Conservation (phyloP, 1,284 basidiomycete genomes). For the Tylopilus orsonianus region DNA sequence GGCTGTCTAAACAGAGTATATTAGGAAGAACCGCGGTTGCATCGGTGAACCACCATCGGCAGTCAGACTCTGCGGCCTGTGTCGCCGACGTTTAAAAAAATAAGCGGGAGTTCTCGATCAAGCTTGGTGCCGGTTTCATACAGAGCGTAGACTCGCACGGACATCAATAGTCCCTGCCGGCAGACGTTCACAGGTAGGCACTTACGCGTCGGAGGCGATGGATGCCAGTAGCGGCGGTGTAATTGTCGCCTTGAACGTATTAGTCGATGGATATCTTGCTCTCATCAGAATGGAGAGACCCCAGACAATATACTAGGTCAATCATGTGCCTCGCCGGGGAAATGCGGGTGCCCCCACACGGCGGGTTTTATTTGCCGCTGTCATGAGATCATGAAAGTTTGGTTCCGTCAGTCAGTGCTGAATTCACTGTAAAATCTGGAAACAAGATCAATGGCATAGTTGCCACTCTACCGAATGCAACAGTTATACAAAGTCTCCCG, state of each 20-base stretch:
- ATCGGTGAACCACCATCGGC: slow-evolving; percentile 1
- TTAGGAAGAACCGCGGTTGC: not conserved
- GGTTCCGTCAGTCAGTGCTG: too few relatives aligned
- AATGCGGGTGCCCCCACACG: too few relatives aligned
- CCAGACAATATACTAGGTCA: not conserved
- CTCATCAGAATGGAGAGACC: too few relatives aligned
- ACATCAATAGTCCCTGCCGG: not conserved
- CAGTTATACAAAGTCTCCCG: slow-evolving; percentile 29
- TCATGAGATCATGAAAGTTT: too few relatives aligned
- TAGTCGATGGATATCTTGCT: too few relatives aligned
- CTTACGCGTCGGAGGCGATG: not conserved
- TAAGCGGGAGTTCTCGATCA: not conserved
- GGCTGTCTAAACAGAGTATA: not conserved
- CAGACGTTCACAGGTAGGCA: not conserved
- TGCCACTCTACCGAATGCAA: slow-evolving; percentile 1
- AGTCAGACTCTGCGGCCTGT: not conserved
- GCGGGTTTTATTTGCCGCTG: too few relatives aligned
- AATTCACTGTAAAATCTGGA: not conserved
- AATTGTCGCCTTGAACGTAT: too few relatives aligned
- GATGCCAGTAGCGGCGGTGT: too few relatives aligned
- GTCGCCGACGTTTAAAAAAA: not conserved
- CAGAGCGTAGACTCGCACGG: not conserved
- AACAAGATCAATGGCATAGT: not conserved
- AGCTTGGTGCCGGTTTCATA: not conserved
- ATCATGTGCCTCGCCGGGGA: not conserved